Evolutionary conservation across 2,329 filamentous ascomycete species (phyloP), one percentile per base, ranked within the genome.

Genomic region (Lomentospora prolificans): DNA sequence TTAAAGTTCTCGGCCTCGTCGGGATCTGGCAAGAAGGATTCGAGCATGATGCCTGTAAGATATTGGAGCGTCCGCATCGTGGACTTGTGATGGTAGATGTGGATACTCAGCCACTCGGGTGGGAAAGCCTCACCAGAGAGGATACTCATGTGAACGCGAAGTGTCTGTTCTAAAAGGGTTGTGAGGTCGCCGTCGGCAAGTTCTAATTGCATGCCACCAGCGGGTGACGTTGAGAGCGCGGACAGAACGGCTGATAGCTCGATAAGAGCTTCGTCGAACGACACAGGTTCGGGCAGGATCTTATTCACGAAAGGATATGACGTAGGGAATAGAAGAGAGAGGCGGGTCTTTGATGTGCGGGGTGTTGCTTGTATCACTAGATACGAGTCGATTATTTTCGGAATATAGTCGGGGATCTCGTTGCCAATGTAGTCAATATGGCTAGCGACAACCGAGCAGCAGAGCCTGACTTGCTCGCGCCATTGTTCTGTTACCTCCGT

Each of bases 1-100:
- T 95, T 90, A 69, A 97, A 99, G 10, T 78, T 80, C 64, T 96
- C 92, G 0, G 90, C 90, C 61, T 96, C 89, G 60, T 97, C 94
- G 0, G 92, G 89, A 46, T 92, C 78, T 0, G 95, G 94, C 2
- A 99, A 75, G 65, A 92, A 92, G 0, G 82, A 85, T 36, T 92
- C 86, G n/a, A 90, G 78, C 58, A 99, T 73, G 9, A 95, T 85
- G 50, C 82, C 78, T 7, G 87, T 86, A 7, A 97, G 74, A 62
- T 94, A 90, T 64, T 95, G 87, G 31, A 99, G 74, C 6, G 86
- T 89, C 57, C 84, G 84, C 79, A 97, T 89, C 1, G 89, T 89
- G 17, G 90, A 92, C 65, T 90, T 90, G 72, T 96, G 90, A 65
- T 96, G 89, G 69, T 89, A 94, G 41, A 97, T 94, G 64, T 95